These are phyloP conservation scores for Neodidymelliopsis sp. DNA, from an alignment of 2,329 filamentous ascomycete species.

Conservation along the genomic window DNA sequence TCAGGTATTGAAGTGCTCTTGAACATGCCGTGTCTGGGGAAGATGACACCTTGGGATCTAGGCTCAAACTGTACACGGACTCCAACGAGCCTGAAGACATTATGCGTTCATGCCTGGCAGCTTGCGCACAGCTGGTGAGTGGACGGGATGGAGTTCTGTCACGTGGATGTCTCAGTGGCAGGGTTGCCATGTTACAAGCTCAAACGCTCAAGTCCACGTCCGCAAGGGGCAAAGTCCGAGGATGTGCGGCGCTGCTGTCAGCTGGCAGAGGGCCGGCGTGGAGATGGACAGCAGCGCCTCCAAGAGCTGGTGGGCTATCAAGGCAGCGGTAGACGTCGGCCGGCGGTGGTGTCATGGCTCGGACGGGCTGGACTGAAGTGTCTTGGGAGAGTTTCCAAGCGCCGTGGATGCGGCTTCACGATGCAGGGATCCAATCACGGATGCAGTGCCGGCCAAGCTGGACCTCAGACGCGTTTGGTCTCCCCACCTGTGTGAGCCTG, in stretches of 20 bases:
- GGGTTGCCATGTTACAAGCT: slow-evolving; percentile 48
- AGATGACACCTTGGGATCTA: slow-evolving; percentile 37
- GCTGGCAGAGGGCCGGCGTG: slow-evolving; percentile 12
- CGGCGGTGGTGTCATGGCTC: slow-evolving; percentile 41
- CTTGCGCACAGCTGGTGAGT: slow-evolving; percentile 26
- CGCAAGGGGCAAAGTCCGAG: slow-evolving; percentile 20
- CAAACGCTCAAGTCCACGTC: slow-evolving; percentile 41
- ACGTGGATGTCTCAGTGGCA: slow-evolving; percentile 48
- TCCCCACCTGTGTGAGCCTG: slow-evolving; percentile 47
- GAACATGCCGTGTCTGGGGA: slow-evolving; percentile 25
- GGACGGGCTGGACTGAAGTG: slow-evolving; percentile 32
- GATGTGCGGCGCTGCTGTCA: slow-evolving; percentile 22
- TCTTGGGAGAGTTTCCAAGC: slow-evolving; percentile 35
- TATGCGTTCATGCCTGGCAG: slow-evolving; percentile 48
- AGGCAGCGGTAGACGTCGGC: slow-evolving; percentile 23
- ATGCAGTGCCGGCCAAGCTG: slow-evolving; percentile 39
- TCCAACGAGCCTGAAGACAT: slow-evolving; percentile 34
- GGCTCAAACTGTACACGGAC: slow-evolving; percentile 48
- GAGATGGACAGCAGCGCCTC: slow-evolving; percentile 22
- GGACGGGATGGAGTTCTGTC: slow-evolving; percentile 28
- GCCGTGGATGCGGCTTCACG: slow-evolving; percentile 43
- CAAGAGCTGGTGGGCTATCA: slow-evolving; percentile 18
- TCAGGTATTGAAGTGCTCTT: slow-evolving; percentile 27
- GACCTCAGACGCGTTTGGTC: slow-evolving; percentile 45
- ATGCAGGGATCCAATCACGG: slow-evolving; percentile 41